Evolutionary conservation across 2,329 filamentous ascomycete genomes (phyloP).

Genomic region (Fusarium poae): DNA sequence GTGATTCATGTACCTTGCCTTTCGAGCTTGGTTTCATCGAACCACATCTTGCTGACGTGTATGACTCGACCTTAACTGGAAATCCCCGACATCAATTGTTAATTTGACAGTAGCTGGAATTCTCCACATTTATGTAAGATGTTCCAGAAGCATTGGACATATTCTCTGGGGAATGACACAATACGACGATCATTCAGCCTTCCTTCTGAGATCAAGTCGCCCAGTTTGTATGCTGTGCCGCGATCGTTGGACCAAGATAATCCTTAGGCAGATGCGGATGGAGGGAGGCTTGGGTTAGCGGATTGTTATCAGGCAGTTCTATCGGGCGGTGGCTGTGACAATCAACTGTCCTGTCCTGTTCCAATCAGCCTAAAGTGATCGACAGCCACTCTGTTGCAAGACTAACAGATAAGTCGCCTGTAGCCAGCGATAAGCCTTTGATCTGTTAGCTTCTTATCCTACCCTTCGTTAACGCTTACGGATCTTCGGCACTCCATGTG

Average conservation of each 20-base stretch:
- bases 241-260: no score
- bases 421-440: rapidly evolving
- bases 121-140: background rate
- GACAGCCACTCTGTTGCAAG: rapidly evolving
- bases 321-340: background rate
- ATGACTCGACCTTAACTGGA: background rate
- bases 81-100: background rate
- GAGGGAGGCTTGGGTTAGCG: background rate
- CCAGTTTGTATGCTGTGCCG: background rate
- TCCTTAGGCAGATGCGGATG: background rate
- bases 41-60: background rate
- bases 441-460: background rate
- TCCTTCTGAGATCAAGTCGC: background rate
- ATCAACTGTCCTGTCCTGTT: background rate
- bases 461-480: background rate
- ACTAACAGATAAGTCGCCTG: background rate
- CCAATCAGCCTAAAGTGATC: background rate
- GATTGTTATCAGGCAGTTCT: background rate
- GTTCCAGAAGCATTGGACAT: background rate
- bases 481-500: constrained; percentile 30
- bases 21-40: background rate
- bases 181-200: background rate
- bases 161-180: background rate
- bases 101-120: background rate
- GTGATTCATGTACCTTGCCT: background rate